Evolutionary conservation across 1,284 basidiomycete genomes (phyloP), one percentile per base, ranked within the genome.

Genomic region (Ganoderma sp.): DNA sequence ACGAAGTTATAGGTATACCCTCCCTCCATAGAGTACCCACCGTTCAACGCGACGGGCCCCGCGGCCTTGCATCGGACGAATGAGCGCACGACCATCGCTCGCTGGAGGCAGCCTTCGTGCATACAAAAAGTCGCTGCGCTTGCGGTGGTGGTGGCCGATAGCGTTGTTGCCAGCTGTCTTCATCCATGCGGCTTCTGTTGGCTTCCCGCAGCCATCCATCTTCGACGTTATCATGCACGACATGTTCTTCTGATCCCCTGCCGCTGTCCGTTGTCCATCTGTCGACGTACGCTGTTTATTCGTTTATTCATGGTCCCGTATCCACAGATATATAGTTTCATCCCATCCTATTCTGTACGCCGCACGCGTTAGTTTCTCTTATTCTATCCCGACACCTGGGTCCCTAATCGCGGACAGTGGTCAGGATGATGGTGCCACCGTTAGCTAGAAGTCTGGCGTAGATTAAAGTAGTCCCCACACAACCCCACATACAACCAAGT

Each of bases 11-110:
- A 37, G 42, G 43, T 68, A 72, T 70, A 72, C 69, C 71, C 64
- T 65, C 66, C 65, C 71, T 62, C 67, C 67, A 61, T 64, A 39
- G 50, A 67, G 68, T 71, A 59, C 65, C 64, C 56, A 56, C 48
- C 64, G 25, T 19, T 37, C 62, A 61, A 54, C 65, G 57, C 62
- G 37, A 37, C 42, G 25, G 45, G 45, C 42, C 28, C 62, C 15
- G 19, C 61, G 63, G 19, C 15, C n/a, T 15, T 37, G 15, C n/a
- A 28, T 34, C 32, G 17, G 19, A 37, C 8, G 34, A 39, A 10
- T 2, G 3, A 34, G 28, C 17, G 15, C 56, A 57, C 4, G 3
- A 17, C 17, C 32, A 34, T 39, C 37, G 37, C 56, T 19, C 34
- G n/a, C 56, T 39, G 32, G 15, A 39, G 56, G 56, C 15, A 25